Percentiles rank a stretch among this genome's conserved stretches.
These are phyloP conservation scores for Solanum hybrid DNA, from an alignment of 305 asterid species.

Conservation along the genomic window DNA sequence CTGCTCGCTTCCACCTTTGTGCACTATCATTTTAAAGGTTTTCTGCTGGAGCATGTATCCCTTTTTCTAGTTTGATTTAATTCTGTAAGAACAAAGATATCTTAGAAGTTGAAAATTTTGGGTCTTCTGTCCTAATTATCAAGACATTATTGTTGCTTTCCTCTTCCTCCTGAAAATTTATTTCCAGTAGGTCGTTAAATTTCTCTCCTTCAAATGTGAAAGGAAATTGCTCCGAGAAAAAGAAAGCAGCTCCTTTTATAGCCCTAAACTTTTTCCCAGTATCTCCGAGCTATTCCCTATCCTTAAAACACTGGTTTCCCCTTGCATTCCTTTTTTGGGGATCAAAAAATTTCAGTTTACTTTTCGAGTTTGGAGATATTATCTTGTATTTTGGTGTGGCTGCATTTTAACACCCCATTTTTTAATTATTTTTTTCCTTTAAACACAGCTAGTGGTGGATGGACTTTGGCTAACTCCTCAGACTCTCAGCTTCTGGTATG, in stretches of 20 bases:
- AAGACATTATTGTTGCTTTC: background rate
- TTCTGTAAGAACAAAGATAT: background rate
- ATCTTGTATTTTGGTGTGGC: background rate
- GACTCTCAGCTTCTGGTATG: conserved; percentile 14
- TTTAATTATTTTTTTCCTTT: background rate
- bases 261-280: background rate
- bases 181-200: background rate
- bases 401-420: background rate
- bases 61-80: background rate
- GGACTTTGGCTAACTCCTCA: background rate
- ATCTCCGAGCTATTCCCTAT: background rate
- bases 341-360: background rate
- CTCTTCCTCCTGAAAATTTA: background rate
- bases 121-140: background rate
- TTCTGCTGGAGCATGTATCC: background rate
- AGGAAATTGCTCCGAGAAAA: background rate
- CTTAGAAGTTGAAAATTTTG: background rate
- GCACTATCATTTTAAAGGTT: background rate
- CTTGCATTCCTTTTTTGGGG: background rate
- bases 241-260: background rate
- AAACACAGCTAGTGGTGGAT: conserved; percentile 2
- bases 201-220: background rate
- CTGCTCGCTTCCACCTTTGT: background rate
- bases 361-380: background rate
- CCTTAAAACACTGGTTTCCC: background rate